Percentiles rank a stretch among this genome's conserved stretches.
These are phyloP conservation scores for Fomitopsis palustris DNA, from an alignment of 1,284 basidiomycete species.

Conservation along the genomic window DNA sequence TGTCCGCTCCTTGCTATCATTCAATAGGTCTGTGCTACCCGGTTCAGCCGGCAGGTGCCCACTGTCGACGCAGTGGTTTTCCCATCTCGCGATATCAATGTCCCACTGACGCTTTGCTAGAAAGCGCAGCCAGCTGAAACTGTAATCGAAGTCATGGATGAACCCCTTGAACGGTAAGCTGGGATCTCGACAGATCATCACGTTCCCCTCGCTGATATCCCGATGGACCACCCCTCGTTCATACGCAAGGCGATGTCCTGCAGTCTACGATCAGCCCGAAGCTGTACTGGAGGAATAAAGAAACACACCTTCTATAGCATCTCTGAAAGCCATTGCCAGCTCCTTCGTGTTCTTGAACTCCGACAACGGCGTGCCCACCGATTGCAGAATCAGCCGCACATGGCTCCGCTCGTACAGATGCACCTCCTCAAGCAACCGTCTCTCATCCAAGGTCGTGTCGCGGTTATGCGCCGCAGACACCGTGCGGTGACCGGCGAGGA, in stretches of 20 bases:
- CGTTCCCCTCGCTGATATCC: neutral
- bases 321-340: neutral
- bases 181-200: neutral
- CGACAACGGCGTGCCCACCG: neutral
- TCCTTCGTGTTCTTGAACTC: neutral
- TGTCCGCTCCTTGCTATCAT: neutral
- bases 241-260: too few relatives aligned
- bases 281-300: too few relatives aligned
- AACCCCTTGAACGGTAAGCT: neutral
- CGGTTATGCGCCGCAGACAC: too few relatives aligned
- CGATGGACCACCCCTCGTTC: neutral
- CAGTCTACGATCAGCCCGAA: too few relatives aligned
- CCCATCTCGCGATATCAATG: neutral
- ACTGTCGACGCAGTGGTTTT: neutral
- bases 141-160: neutral
- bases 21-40: neutral
- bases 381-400: neutral
- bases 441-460: too few relatives aligned
- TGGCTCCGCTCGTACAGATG: neutral
- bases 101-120: neutral
- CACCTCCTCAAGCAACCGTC: neutral
- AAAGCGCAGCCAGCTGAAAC: neutral
- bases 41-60: neutral
- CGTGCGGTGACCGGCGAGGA: too few relatives aligned
- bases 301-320: neutral